Percentiles rank a stretch among this genome's conserved stretches.
Conservation (phyloP, 805 yeast species). For the Nakazawaea siamensis region DNA sequence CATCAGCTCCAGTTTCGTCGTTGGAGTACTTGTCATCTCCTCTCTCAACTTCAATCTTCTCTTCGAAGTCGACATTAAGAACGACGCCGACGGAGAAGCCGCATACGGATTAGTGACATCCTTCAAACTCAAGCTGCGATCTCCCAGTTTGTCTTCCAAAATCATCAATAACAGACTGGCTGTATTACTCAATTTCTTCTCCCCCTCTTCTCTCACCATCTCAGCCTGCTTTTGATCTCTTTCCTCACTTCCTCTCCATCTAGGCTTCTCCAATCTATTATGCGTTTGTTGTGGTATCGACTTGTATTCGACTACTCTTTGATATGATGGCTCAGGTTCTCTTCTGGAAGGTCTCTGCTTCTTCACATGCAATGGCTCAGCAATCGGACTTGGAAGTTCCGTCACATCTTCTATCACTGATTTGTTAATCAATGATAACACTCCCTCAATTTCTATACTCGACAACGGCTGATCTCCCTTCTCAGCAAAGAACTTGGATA, state of each 20-base stretch:
- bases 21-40: no score
- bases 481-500: constrained; percentile 20
- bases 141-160: constrained; percentile 11
- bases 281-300: constrained; percentile 15
- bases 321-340: constrained; percentile 15
- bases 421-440: constrained; percentile 46
- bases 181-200: constrained; percentile 20
- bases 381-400: not conserved
- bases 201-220: no score
- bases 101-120: constrained; percentile 9
- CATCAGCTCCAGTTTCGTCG: no score
- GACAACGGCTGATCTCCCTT: constrained; percentile 73
- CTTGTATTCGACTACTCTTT: constrained; percentile 21
- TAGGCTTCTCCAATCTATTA: not conserved
- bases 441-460: constrained; percentile 78
- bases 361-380: not conserved
- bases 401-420: constrained; percentile 19
- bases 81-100: constrained; percentile 8
- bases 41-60: constrained; percentile 4
- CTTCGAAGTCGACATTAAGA: constrained; percentile 5
- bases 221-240: no score
- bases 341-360: constrained; percentile 2
- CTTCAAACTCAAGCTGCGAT: not conserved
- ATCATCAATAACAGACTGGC: constrained; percentile 18
- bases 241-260: no score